Percentiles rank a stretch among this genome's conserved stretches.
phyloP scores from a whole-genome alignment of 1,139 yeast genomes.

The Hyphopichia pseudoburtonii region DNA sequence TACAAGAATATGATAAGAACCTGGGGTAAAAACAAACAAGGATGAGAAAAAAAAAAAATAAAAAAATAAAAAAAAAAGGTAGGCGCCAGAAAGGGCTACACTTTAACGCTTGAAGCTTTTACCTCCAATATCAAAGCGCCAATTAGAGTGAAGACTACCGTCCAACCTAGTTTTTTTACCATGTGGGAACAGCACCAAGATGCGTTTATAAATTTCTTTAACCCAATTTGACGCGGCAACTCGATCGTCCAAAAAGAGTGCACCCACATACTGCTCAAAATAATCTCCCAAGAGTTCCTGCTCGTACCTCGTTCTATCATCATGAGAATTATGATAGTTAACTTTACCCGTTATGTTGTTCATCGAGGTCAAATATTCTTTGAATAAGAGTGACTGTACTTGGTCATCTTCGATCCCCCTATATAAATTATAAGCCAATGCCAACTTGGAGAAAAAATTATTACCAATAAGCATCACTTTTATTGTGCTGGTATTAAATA shows the following conservation, averaged over 20 bases:
- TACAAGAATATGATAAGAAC: too few relatives aligned
- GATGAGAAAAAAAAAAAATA: too few relatives aligned
- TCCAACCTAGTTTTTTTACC: too few relatives aligned
- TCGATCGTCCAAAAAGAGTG: conserved; percentile 41
- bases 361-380: background rate
- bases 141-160: conserved; percentile 27
- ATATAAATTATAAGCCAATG: conserved; percentile 38
- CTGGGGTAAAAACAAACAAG: too few relatives aligned
- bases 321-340: conserved; percentile 7
- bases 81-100: too few relatives aligned
- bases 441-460: conserved; percentile 38
- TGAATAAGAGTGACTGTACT: conserved; percentile 16
- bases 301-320: conserved; percentile 31
- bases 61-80: background rate
- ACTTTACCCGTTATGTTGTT: background rate
- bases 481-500: too few relatives aligned
- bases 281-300: conserved; percentile 48
- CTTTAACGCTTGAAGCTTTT: conserved; percentile 12
- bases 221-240: conserved; percentile 37
- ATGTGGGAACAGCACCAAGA: conserved; percentile 17
- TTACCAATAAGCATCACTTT: conserved; percentile 15
- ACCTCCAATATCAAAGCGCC: conserved; percentile 29
- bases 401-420: conserved; percentile 34
- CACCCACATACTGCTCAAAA: conserved; percentile 48
- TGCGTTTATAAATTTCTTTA: conserved; percentile 29